Evolutionary conservation across 225 moss, liverwort and hornwort species (phyloP), one percentile per base, ranked within the genome.

Genomic region (Pleurozium schreberi): DNA sequence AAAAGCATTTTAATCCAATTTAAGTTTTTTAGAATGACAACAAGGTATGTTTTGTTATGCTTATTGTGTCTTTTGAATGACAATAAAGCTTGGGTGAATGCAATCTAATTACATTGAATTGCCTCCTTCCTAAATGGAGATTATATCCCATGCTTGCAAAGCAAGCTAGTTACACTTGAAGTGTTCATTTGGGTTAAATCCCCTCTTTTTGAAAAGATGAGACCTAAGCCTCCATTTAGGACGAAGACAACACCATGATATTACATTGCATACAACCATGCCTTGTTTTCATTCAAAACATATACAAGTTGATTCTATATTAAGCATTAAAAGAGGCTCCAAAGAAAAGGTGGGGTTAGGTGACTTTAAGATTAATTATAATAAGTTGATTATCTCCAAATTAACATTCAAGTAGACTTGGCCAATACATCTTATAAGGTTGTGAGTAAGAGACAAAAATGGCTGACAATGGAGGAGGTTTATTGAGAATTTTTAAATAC

Each of bases 121-220:
- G 40, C 13, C 68, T 68, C n/a, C 7, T 68, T 40, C 4, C 40
- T 68, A 68, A n/a, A 68, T 40, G 4, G 23, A 2, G 40, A 22
- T 40, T 4, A n/a, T 2, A 11, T 68, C 12, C 12, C 7, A 68
- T 1, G 2, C 12, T 68, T 68, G 67, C 8, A 68, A 68, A n/a
- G 13, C 2, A n/a, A n/a, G 6, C 0, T 4, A 0, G 40, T n/a
- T 12, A 23, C 1, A n/a, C 22, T 23, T 13, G 68, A n/a, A 1
- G 23, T 13, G 13, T 8, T 68, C 13, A n/a, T n/a, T n/a, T 68
- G 4, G n/a, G 1, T 68, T 23, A 22, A 4, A n/a, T 68, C 4
- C 22, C 4, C 2, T 22, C 11, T 12, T n/a, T 21, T 68, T 22
- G 12, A 3, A n/a, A 68, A n/a, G 2, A 2, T 68, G 22, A 68